Conservation (phyloP, 805 yeast genomes). For the Citeromyces nyonsensis region DNA sequence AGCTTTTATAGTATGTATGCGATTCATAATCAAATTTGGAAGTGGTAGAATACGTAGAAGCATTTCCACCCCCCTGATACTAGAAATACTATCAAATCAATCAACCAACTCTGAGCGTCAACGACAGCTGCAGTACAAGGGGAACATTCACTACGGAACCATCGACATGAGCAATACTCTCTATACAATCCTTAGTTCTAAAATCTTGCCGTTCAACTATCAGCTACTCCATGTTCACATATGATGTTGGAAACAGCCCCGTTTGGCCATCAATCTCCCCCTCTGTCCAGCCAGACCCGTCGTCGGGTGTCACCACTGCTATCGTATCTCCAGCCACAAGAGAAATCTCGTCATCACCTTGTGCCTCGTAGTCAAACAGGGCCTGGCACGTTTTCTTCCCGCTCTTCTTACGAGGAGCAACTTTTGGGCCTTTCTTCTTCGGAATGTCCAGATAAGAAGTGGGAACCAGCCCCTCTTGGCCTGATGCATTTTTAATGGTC, state of each 20-base stretch:
- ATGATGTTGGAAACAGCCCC: constrained; percentile 73
- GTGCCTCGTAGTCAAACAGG: constrained; percentile 61
- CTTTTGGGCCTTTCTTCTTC: constrained; percentile 54
- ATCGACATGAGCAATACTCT: no score
- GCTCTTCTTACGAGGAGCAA: constrained; percentile 65
- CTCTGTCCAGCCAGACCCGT: constrained; percentile 89
- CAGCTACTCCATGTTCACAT: constrained; percentile 22
- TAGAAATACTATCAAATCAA: no score
- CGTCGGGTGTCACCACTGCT: constrained; percentile 50
- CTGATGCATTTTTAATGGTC: constrained; percentile 27
- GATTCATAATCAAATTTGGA: no score
- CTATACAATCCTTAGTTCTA: background rate
- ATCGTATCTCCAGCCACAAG: constrained; percentile 64
- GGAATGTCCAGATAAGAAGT: constrained; percentile 51
- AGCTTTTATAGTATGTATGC: no score
- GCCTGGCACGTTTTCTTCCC: constrained; percentile 53
- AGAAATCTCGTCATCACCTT: constrained; percentile 66
- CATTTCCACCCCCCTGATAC: no score
- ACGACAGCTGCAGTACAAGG: no score
- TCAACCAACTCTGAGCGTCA: no score
- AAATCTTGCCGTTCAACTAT: background rate
- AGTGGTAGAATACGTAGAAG: no score
- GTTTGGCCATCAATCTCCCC: constrained; percentile 58
- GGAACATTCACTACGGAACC: no score
- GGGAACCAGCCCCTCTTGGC: constrained; percentile 68